Percentiles rank a stretch among this genome's conserved stretches.
phyloP scores from a whole-genome alignment of 805 yeast genomes.

The Sugiyamaella americana region DNA sequence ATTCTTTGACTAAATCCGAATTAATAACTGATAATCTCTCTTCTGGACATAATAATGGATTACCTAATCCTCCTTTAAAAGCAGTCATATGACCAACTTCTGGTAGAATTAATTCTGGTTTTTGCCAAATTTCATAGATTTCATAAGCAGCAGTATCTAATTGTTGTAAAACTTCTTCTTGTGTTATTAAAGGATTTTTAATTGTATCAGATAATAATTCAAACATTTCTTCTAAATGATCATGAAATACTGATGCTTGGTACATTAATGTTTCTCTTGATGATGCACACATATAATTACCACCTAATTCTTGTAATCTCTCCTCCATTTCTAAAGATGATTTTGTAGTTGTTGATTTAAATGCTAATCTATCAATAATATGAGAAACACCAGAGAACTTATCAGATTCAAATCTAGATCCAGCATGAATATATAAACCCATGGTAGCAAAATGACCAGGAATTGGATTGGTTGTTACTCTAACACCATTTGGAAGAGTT shows the following conservation, averaged over 20 bases:
- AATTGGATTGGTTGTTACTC: constrained; percentile 75
- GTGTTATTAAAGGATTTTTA: constrained; percentile 58
- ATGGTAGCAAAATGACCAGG: constrained; percentile 90
- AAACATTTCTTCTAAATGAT: constrained; percentile 75
- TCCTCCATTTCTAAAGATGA: constrained; percentile 68
- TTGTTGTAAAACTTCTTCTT: constrained; percentile 69
- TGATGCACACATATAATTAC: constrained; percentile 88
- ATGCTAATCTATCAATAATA: constrained; percentile 78
- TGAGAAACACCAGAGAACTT: constrained; percentile 70
- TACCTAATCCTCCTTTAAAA: constrained; percentile 71
- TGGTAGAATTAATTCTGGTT: constrained; percentile 80
- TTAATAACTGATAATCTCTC: constrained; percentile 56
- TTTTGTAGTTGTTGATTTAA: constrained; percentile 30
- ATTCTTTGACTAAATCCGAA: constrained; percentile 48
- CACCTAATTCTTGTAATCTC: constrained; percentile 74
- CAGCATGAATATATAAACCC: constrained; percentile 86
- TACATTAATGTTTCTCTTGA: constrained; percentile 88
- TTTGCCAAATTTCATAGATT: constrained; percentile 71
- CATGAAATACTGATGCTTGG: constrained; percentile 90
- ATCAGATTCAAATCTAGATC: constrained; percentile 72
- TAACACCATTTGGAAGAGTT: constrained; percentile 66
- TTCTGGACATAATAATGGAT: constrained; percentile 75
- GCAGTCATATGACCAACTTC: constrained; percentile 88
- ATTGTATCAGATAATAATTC: constrained; percentile 73
- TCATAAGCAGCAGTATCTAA: constrained; percentile 72